These are phyloP conservation scores for Aspergillus phoenicis DNA, from an alignment of 2,329 filamentous ascomycete genomes.

Conservation along the genomic window DNA sequence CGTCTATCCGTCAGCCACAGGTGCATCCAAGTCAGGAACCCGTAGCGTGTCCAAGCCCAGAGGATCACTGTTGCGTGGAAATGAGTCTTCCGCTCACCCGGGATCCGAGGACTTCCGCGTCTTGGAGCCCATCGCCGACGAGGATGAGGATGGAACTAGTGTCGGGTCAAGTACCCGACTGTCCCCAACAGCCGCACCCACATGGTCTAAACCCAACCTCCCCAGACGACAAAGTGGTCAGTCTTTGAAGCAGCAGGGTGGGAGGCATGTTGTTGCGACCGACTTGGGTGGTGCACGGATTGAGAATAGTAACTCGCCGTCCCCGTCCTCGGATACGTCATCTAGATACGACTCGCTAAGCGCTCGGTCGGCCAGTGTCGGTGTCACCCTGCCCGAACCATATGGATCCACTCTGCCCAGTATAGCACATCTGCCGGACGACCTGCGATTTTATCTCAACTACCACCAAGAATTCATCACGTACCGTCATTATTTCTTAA, in stretches of 20 bases:
- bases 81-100: slow-evolving; percentile 55
- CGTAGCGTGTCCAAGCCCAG: slow-evolving; percentile 48
- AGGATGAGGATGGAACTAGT: slow-evolving; percentile 36
- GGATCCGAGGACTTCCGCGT: slow-evolving; percentile 45
- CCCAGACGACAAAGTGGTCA: slow-evolving; percentile 35
- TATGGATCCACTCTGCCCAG: slow-evolving; percentile 24
- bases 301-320: slow-evolving; percentile 55
- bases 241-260: slow-evolving; percentile 31
- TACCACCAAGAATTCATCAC: slow-evolving; percentile 79
- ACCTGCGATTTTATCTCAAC: slow-evolving; percentile 75
- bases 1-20: slow-evolving; percentile 71
- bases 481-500: slow-evolving; percentile 79
- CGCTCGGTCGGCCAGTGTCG: slow-evolving; percentile 35
- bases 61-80: slow-evolving; percentile 46
- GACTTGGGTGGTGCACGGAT: background rate
- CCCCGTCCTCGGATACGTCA: slow-evolving; percentile 56
- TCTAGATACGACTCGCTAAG: slow-evolving; percentile 39
- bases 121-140: slow-evolving; percentile 48
- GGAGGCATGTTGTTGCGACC: slow-evolving; percentile 23
- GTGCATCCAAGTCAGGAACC: slow-evolving; percentile 45
- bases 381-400: slow-evolving; percentile 29
- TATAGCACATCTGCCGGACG: slow-evolving; percentile 51
- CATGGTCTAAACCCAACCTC: slow-evolving; percentile 24
- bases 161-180: slow-evolving; percentile 25
- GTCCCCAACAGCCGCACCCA: slow-evolving; percentile 26